Conservation (phyloP, 1,284 basidiomycete genomes). For the Heterobasidion annosum region DNA sequence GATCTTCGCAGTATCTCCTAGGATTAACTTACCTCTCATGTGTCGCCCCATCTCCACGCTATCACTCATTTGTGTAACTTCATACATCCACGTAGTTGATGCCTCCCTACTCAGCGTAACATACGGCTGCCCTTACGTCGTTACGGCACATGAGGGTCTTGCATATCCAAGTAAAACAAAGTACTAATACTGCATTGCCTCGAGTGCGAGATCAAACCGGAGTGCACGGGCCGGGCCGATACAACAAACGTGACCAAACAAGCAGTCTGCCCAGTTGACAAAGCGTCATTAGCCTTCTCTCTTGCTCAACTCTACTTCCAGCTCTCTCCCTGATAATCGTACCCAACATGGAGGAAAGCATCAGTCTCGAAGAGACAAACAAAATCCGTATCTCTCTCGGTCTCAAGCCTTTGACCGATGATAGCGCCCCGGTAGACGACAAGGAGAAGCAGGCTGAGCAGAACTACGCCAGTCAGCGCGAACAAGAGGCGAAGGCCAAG, state of each 20-base stretch:
- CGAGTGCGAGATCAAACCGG: too few relatives aligned
- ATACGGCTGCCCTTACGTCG: too few relatives aligned
- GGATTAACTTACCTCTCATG: too few relatives aligned
- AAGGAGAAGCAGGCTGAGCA: constrained; percentile 77
- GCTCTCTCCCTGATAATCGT: not conserved
- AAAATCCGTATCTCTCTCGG: constrained; percentile 93
- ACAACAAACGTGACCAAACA: constrained; percentile 8
- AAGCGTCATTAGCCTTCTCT: not conserved
- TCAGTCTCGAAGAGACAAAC: constrained; percentile 96
- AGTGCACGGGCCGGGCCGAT: not conserved
- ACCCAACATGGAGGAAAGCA: constrained; percentile 71
- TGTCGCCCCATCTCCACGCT: too few relatives aligned
- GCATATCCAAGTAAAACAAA: too few relatives aligned
- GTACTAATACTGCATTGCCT: too few relatives aligned
- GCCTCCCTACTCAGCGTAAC: too few relatives aligned
- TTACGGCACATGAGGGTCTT: too few relatives aligned
- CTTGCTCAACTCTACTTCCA: not conserved
- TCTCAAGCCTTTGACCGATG: constrained; percentile 87
- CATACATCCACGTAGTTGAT: too few relatives aligned
- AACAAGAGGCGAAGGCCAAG: constrained; percentile 62
- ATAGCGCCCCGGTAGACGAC: constrained; percentile 52
- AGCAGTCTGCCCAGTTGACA: too few relatives aligned
- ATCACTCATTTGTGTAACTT: too few relatives aligned
- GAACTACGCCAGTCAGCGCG: constrained; percentile 72
- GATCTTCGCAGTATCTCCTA: too few relatives aligned